phyloP scores from a whole-genome alignment of 768 basidiomycete species.

The Xerocomus brunneocitrinus region DNA sequence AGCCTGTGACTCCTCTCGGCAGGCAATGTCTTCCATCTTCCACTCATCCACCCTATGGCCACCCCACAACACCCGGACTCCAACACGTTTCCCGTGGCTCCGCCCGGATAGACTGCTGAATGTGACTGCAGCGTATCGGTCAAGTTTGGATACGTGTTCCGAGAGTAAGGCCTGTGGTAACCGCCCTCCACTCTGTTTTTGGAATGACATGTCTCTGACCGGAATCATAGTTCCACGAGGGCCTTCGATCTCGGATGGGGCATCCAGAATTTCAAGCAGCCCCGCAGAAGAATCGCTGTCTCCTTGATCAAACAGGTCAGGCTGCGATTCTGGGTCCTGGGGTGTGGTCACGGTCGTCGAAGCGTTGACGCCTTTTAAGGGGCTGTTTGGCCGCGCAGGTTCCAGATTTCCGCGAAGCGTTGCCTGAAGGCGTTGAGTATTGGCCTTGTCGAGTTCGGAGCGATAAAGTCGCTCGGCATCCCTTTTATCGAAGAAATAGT shows the following conservation, averaged over 20 bases:
- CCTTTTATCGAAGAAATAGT: slow-evolving; percentile 68
- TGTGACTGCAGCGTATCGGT: slow-evolving; percentile 70
- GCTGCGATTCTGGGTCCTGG: not conserved
- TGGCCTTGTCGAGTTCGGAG: slow-evolving; percentile 47
- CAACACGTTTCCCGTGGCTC: slow-evolving; percentile 73
- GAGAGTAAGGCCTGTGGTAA: slow-evolving; percentile 72
- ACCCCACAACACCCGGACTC: slow-evolving; percentile 71
- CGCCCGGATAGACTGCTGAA: slow-evolving; percentile 61
- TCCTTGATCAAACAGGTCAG: slow-evolving; percentile 53
- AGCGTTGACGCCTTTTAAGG: not conserved
- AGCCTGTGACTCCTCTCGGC: slow-evolving; percentile 71
- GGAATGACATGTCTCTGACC: slow-evolving; percentile 70
- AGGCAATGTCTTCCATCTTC: slow-evolving; percentile 83
- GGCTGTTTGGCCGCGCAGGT: not conserved
- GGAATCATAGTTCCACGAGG: slow-evolving; percentile 48
- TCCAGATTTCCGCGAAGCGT: slow-evolving; percentile 32
- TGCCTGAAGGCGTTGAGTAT: slow-evolving; percentile 41
- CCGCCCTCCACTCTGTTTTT: slow-evolving; percentile 79
- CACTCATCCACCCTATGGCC: slow-evolving; percentile 58
- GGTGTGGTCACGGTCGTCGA: not conserved
- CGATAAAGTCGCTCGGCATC: slow-evolving; percentile 60
- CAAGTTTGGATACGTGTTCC: slow-evolving; percentile 62
- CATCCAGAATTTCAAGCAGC: slow-evolving; percentile 71
- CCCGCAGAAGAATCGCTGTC: slow-evolving; percentile 51
- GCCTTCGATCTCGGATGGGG: slow-evolving; percentile 53